A percentile compares a stretch with the other conserved stretches of the same genome.
These are phyloP conservation scores for Magnusiomyces sp. DNA, from an alignment of 1,139 yeast species.

Conservation along the genomic window DNA sequence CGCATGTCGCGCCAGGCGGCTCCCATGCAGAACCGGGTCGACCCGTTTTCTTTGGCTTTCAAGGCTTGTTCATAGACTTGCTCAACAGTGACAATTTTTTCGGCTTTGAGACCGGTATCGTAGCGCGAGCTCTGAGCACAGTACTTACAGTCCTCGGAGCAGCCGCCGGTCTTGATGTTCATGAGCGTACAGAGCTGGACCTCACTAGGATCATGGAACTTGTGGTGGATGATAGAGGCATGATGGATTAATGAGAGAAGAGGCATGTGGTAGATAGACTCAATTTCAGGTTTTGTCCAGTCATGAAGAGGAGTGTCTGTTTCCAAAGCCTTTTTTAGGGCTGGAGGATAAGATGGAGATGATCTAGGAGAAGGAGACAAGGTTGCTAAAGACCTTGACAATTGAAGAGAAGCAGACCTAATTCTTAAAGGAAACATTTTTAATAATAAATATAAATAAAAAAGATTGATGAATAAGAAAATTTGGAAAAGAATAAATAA, in stretches of 20 bases:
- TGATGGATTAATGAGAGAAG: conserved; percentile 48
- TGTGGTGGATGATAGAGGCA: conserved; percentile 60
- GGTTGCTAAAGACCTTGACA: too few relatives aligned
- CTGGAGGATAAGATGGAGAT: too few relatives aligned
- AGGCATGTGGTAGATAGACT: conserved; percentile 55
- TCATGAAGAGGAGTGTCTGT: conserved; percentile 12
- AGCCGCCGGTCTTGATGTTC: conserved; percentile 73
- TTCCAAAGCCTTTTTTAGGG: too few relatives aligned
- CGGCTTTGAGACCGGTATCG: conserved; percentile 63
- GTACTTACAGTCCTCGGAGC: conserved; percentile 74
- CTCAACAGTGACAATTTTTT: conserved; percentile 51
- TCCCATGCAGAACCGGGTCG: conserved; percentile 77
- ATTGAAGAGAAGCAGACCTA: too few relatives aligned
- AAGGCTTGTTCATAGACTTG: conserved; percentile 56
- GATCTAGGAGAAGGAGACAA: too few relatives aligned
- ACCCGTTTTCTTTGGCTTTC: conserved; percentile 59
- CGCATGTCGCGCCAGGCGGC: conserved; percentile 86
- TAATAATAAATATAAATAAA: too few relatives aligned
- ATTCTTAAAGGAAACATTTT: too few relatives aligned
- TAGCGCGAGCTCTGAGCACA: conserved; percentile 69
- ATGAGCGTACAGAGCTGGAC: conserved; percentile 70
- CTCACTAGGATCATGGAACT: conserved; percentile 57
- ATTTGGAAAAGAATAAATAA: neutral
- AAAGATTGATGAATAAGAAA: neutral
- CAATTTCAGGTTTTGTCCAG: conserved; percentile 57